Conservation (phyloP, 352 stramenopile species). For the Phytophthora citrophthora region DNA sequence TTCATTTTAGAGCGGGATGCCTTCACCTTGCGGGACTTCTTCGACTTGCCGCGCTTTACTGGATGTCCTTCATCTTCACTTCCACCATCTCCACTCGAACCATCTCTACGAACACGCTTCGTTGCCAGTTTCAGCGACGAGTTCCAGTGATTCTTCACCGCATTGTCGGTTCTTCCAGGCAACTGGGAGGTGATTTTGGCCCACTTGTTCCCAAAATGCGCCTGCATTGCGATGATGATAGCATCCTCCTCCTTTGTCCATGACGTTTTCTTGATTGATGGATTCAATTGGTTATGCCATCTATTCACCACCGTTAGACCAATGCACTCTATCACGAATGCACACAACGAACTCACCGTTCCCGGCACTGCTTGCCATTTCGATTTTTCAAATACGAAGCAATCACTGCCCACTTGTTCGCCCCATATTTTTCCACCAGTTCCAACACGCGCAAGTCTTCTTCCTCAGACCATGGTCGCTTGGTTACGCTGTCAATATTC, state of each 20-base stretch:
- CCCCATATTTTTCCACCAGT: constrained; percentile 59
- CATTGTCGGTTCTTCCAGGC: constrained; percentile 96
- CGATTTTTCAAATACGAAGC: constrained; percentile 81
- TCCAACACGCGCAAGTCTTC: constrained; percentile 75
- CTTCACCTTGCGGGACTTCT: constrained; percentile 21
- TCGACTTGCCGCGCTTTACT: constrained; percentile 21
- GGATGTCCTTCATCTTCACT: too few relatives aligned
- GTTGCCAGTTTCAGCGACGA: constrained; percentile 77
- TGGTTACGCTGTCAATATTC: constrained; percentile 61
- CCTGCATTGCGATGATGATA: constrained; percentile 85
- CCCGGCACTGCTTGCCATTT: constrained; percentile 90
- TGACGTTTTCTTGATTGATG: constrained; percentile 74
- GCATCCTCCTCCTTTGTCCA: constrained; percentile 88
- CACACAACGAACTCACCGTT: constrained; percentile 45
- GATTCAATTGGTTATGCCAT: constrained; percentile 89
- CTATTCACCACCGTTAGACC: constrained; percentile 29
- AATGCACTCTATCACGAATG: neutral
- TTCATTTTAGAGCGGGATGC: constrained; percentile 2
- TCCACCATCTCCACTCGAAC: too few relatives aligned
- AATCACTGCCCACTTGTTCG: constrained; percentile 85
- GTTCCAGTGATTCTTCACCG: constrained; percentile 98
- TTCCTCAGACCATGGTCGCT: constrained; percentile 65
- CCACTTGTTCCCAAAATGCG: constrained; percentile 95
- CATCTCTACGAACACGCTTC: constrained; percentile 32
- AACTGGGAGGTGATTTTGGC: constrained; percentile 97